A percentile compares a stretch with the other conserved stretches of the same genome.
Conservation (phyloP, 1,284 basidiomycete species). For the Ustilago tritici region DNA sequence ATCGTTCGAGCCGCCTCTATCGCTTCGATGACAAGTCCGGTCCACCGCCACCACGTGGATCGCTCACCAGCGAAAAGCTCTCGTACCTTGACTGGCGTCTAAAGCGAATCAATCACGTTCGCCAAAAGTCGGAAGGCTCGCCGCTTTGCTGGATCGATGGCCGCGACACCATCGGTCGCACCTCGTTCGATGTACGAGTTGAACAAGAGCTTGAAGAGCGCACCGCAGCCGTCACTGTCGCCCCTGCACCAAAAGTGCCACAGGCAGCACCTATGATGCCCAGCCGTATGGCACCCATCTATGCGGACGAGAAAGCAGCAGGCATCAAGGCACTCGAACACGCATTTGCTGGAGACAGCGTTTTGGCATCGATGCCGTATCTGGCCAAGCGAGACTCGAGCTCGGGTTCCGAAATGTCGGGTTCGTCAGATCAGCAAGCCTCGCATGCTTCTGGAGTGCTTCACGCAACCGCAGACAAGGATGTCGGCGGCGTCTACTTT, state of each 20-base stretch:
- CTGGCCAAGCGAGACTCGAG: conserved; percentile 43
- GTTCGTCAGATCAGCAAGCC: conserved; percentile 34
- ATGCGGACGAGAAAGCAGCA: conserved; percentile 31
- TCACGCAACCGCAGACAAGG: conserved; percentile 22
- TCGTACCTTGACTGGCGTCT: conserved; percentile 55
- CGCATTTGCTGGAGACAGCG: conserved; percentile 27
- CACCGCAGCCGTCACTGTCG: conserved; percentile 1
- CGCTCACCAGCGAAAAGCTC: conserved; percentile 49
- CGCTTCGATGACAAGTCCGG: conserved; percentile 50
- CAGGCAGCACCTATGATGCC: conserved; percentile 10
- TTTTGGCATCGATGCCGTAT: conserved; percentile 37
- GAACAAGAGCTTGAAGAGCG: background rate
- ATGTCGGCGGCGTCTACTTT: conserved; percentile 34
- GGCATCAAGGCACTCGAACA: conserved; percentile 35
- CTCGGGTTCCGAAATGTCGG: conserved; percentile 41
- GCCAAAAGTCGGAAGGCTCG: conserved; percentile 33
- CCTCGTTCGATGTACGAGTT: conserved; percentile 21
- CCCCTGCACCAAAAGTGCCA: conserved; percentile 4
- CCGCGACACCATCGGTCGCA: conserved; percentile 46
- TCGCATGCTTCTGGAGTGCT: conserved; percentile 19
- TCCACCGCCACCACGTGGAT: conserved; percentile 42
- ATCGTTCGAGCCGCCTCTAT: conserved; percentile 19
- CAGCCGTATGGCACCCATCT: conserved; percentile 18
- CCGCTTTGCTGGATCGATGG: conserved; percentile 40
- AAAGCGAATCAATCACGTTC: conserved; percentile 41